Base-by-base conservation (phyloP, 768 basidiomycete species). In the Amanita molliuscula region DNA sequence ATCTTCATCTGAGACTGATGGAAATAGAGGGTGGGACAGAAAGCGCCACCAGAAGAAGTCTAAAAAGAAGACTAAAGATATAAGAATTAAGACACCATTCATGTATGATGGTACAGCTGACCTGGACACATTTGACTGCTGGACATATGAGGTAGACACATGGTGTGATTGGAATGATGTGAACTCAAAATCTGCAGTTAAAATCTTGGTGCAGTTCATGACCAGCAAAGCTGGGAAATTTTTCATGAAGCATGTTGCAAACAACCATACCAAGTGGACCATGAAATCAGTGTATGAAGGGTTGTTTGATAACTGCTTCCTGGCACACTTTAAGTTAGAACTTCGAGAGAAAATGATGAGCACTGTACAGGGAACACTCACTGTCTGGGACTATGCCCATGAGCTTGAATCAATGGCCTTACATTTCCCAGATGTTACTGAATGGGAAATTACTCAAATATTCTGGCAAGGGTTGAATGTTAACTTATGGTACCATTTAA, bases 391-490 rank as follows among this genome's bases (percentile, higher is more conserved):
- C 42, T 52, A 35, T 26, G 13, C 43, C 5, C 15, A 20, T 15
- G 41, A 50, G 18, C 28, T 50, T 10, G 49, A 46, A n/a, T 33
- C 31, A 5, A 46, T 46, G 44, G 44, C 44, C 16, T 3, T 46
- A 13, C 15, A 20, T 16, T 46, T 46, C 29, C 44, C 44, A 16
- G 29, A 46, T 35, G 44, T 46, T 6, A 57, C 61, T 3, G 52
- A 66, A 4, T 49, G 54, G 0, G 65, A 70, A 13, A 40, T 56
- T 7, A 64, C 69, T 0, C 54, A 62, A 7, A 57, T 60, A 10
- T 54, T 74, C 0, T 75, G 68, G 69, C 55, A 61, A 2, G 67
- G 71, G 0, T 48, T 69, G 0, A 45, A 53, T 1, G 20, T 40
- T 0, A 36, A 54, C 15, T 58, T 70, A 1, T 67, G 67, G 29